phyloP scores from a whole-genome alignment of 768 basidiomycete genomes.

The Boletus pseudo-olivaceus region DNA sequence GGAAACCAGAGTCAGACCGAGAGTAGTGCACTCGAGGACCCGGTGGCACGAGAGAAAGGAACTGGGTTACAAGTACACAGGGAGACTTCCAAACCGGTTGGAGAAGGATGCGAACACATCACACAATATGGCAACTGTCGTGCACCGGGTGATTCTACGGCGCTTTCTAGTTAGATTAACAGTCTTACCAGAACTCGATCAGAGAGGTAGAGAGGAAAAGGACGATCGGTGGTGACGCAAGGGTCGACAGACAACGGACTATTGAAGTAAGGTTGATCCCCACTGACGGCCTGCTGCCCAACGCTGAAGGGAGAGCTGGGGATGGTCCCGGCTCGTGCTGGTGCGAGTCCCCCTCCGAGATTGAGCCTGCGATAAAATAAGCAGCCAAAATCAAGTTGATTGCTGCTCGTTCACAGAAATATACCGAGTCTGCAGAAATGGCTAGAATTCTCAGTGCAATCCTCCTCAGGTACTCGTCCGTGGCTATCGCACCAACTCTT shows the following conservation, averaged over 20 bases:
- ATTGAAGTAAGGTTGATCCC: slow-evolving; percentile 6
- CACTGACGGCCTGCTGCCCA: too few relatives aligned
- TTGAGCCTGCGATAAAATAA: too few relatives aligned
- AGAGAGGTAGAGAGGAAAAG: too few relatives aligned
- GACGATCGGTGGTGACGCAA: slow-evolving; percentile 11
- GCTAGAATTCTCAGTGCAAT: slow-evolving; percentile 23
- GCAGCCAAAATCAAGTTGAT: too few relatives aligned
- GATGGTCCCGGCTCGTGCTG: too few relatives aligned
- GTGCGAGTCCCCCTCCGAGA: too few relatives aligned
- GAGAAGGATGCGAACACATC: slow-evolving; percentile 8
- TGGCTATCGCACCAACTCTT: slow-evolving; percentile 15
- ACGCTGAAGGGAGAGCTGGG: too few relatives aligned
- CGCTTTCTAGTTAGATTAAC: slow-evolving; percentile 6
- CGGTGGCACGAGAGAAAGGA: slow-evolving; percentile 8
- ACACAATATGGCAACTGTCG: slow-evolving; percentile 10
- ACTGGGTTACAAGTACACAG: slow-evolving; percentile 1
- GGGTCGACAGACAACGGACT: slow-evolving; percentile 18
- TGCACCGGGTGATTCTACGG: slow-evolving; percentile 6
- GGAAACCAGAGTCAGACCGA: slow-evolving; percentile 17
- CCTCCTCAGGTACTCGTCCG: slow-evolving; percentile 23
- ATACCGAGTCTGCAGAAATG: slow-evolving; percentile 5
- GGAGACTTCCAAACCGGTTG: slow-evolving; percentile 1
- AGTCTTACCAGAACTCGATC: slow-evolving; percentile 14
- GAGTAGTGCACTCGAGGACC: slow-evolving; percentile 8
- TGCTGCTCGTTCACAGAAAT: too few relatives aligned